Evolutionary conservation across 768 basidiomycete species (phyloP).

Genomic region (Boletus speciosus): DNA sequence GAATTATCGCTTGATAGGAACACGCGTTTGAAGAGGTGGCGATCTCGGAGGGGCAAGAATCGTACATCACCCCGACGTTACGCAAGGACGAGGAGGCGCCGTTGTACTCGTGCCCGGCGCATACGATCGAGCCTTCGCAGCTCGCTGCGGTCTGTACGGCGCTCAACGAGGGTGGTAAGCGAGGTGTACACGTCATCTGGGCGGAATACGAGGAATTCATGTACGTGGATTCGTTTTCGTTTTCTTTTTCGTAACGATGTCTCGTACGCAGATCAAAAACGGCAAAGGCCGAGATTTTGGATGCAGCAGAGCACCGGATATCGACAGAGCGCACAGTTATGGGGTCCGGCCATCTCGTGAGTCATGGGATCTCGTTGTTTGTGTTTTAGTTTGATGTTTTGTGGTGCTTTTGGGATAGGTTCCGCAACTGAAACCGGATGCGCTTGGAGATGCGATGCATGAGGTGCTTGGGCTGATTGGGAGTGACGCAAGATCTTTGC

Average conservation of each 20-base stretch:
- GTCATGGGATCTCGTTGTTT: neutral
- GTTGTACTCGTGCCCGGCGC: slow-evolving; percentile 23
- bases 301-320: slow-evolving; percentile 23
- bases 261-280: slow-evolving; percentile 16
- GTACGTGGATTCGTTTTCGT: slow-evolving; percentile 8
- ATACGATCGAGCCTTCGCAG: slow-evolving; percentile 25
- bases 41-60: slow-evolving; percentile 1
- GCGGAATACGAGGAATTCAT: slow-evolving; percentile 31
- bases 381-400: neutral
- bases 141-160: slow-evolving; percentile 17
- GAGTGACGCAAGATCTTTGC: slow-evolving; percentile 6
- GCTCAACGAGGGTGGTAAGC: slow-evolving; percentile 8
- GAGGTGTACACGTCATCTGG: slow-evolving; percentile 29
- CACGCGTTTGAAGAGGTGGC: slow-evolving; percentile 23
- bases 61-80: slow-evolving; percentile 18
- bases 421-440: slow-evolving; percentile 30
- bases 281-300: slow-evolving; percentile 28
- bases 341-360: slow-evolving; percentile 32
- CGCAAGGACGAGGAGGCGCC: slow-evolving; percentile 31
- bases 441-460: slow-evolving; percentile 22
- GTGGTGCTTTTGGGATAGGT: slow-evolving; percentile 11
- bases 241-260: no score
- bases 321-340: slow-evolving; percentile 18
- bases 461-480: slow-evolving; percentile 22
- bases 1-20: slow-evolving; percentile 12